Evolutionary conservation across 2,329 filamentous ascomycete genomes (phyloP).

Genomic region (Sphaerulina vaccinii): DNA sequence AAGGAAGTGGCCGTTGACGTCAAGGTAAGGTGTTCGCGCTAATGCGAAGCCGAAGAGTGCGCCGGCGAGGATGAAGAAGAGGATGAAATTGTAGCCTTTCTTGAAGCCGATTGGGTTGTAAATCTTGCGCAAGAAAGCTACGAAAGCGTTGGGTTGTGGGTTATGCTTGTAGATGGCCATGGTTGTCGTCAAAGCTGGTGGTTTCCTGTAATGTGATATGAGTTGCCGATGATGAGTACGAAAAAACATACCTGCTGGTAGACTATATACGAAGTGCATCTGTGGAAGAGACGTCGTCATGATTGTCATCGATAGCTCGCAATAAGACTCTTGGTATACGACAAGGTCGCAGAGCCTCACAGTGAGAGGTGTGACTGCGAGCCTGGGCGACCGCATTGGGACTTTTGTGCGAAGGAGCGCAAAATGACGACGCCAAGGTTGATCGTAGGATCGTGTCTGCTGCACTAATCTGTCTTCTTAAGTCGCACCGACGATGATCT

Average conservation of each 20-base stretch:
- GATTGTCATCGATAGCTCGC: background rate
- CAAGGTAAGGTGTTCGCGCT: constrained; percentile 50
- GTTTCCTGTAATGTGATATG: background rate
- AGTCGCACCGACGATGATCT: too few relatives aligned
- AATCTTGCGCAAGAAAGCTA: constrained; percentile 28
- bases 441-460: too few relatives aligned
- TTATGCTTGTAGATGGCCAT: constrained; percentile 20
- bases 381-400: too few relatives aligned
- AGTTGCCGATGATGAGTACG: background rate
- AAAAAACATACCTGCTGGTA: background rate
- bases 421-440: too few relatives aligned
- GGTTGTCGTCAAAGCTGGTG: background rate
- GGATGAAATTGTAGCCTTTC: constrained; percentile 57
- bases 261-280: background rate
- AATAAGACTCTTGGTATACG: background rate
- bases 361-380: background rate
- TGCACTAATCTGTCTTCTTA: too few relatives aligned
- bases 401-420: too few relatives aligned
- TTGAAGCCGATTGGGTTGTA: constrained; percentile 55
- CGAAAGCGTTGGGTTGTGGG: constrained; percentile 25
- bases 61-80: constrained; percentile 42
- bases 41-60: constrained; percentile 50
- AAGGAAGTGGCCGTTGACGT: constrained; percentile 41
- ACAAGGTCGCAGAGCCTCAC: background rate
- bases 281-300: background rate